Evolutionary conservation across 768 basidiomycete species (phyloP), one percentile per base, ranked within the genome.

Genomic region (Phylloporus scabripes): DNA sequence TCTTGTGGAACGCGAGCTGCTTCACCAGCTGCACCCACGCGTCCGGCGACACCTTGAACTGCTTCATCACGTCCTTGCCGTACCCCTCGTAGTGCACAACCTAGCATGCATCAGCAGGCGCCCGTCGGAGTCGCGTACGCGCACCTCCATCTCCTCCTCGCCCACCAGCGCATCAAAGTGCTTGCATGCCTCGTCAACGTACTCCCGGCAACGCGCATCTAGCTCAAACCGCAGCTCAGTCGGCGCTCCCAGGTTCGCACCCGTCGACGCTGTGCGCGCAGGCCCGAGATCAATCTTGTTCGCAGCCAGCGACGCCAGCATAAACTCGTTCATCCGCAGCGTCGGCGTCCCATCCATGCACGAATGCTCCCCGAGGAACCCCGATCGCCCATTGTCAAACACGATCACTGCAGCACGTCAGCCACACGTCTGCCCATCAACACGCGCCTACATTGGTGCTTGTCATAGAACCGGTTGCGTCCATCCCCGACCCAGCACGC

Each of bases 261-360:
- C 73, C 1, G 63, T 72, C 26, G 70, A 56, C 9, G 55, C 56
- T 49, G 68, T 54, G 21, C 70, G 59, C 7, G 74, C 55, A 4
- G 83, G 70, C 6, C 90, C 89, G 17, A 95, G 80, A 56, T 92
- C 83, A 51, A 85, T 74, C 67, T 88, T 92, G 61, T 79, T 77
- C 3, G 74, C 70, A 2, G 81, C 83, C 33, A 97, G 72, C 0
- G 85, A 77, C 12, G 81, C 90, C 42, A 97, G 73, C 46, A 92
- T 70, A 67, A 92, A 99, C 64, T 99, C 96, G 72, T 96, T 97
- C 77, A 97, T 70, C 41, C 96, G 85, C 26, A 97, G 74, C 0
- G 95, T 98, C 4, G 96, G 89, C 1, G 93, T 98, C 17, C 95
- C 95, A 61, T 98, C 94, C 85, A 87, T 83, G 59, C 85, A 89